Evolutionary conservation across 2,329 filamentous ascomycete genomes (phyloP), one percentile per base, ranked within the genome.

Genomic region (Calcarisporium arbuscula): DNA sequence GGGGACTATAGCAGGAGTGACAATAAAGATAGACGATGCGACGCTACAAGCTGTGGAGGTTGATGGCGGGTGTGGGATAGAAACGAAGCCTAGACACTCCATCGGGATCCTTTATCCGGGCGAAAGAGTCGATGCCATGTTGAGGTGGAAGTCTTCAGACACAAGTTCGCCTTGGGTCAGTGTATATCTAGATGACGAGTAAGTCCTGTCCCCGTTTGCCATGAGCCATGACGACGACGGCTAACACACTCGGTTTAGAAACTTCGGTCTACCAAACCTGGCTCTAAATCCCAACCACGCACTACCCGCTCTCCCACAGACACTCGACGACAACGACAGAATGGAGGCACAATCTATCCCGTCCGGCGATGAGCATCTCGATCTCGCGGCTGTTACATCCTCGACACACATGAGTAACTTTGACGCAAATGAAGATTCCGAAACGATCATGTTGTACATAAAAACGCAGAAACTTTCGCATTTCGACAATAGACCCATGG

Each of bases 121-220:
- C 5, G 49, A 52, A 25, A 36, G 50, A 12, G 36, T 42, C 11
- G 47, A 52, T 10, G 12, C 48, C n/a, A 18, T 46, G 17, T 27
- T 51, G 8, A 19, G 15, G 1, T 50, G 49, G 49, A 40, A 35
- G 16, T 33, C 30, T 2, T 36, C 23, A 1, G 36, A 22, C 10
- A 12, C 30, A 1, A 19, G 34, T 10, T 23, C 34, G 4, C 30
- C 43, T 10, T 46, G 43, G 32, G 32, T 52, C 8, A 47, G 44
- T 30, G 32, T 52, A 15, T 44, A 48, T 17, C 36, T 51, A 18
- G 50, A 51, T 28, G 38, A 49, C n/a, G 50, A 52, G 50, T 51
- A 31, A 34, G 43, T 42, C n/a, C n/a, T n/a, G n/a, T 6, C 10
- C 15, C 16, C 10, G 7, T 17, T 21, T 20, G 15, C 12, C 7